phyloP scores from a whole-genome alignment of 2,329 filamentous ascomycete species.

The Ceratocystis harringtonii region DNA sequence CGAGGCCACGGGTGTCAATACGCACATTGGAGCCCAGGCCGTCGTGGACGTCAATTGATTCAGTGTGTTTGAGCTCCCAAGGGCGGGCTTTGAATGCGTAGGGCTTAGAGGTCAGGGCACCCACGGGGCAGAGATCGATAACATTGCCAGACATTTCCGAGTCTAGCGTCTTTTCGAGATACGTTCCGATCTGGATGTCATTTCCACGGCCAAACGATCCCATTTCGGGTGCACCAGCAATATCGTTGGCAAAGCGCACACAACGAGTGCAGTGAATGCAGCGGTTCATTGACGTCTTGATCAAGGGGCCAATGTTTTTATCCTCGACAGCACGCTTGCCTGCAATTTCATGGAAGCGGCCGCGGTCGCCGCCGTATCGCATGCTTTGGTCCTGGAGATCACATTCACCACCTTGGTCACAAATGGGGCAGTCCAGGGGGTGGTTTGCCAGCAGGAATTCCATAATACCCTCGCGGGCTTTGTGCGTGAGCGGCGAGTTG shows the following conservation, averaged over 20 bases:
- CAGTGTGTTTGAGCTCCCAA: slow-evolving; percentile 93
- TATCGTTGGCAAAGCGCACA: slow-evolving; percentile 92
- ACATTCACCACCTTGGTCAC: slow-evolving; percentile 97
- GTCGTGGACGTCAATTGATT: slow-evolving; percentile 89
- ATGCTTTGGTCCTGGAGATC: slow-evolving; percentile 99
- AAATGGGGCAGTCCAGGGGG: slow-evolving; percentile 90
- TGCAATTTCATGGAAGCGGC: slow-evolving; percentile 86
- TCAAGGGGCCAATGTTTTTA: slow-evolving; percentile 94
- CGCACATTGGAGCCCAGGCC: slow-evolving; percentile 88
- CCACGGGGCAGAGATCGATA: slow-evolving; percentile 94
- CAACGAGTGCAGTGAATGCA: slow-evolving; percentile 99
- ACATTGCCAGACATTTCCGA: slow-evolving; percentile 94
- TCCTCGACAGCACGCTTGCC: slow-evolving; percentile 98
- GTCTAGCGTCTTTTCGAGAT: slow-evolving; percentile 85
- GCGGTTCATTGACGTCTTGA: slow-evolving; percentile 99
- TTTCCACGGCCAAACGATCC: slow-evolving; percentile 92
- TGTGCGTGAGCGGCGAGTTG: slow-evolving; percentile 88
- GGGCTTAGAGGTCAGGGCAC: slow-evolving; percentile 89
- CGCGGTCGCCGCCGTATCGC: slow-evolving; percentile 91
- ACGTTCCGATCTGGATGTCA: slow-evolving; percentile 94
- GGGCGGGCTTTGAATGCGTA: slow-evolving; percentile 94
- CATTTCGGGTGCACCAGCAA: slow-evolving; percentile 89
- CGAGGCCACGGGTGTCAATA: slow-evolving; percentile 79
- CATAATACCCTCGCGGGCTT: slow-evolving; percentile 97
- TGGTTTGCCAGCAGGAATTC: slow-evolving; percentile 96